A percentile compares a stretch with the other conserved stretches of the same genome.
Conservation (phyloP, 257 asterid species). For the Knoxia roxburghii region DNA sequence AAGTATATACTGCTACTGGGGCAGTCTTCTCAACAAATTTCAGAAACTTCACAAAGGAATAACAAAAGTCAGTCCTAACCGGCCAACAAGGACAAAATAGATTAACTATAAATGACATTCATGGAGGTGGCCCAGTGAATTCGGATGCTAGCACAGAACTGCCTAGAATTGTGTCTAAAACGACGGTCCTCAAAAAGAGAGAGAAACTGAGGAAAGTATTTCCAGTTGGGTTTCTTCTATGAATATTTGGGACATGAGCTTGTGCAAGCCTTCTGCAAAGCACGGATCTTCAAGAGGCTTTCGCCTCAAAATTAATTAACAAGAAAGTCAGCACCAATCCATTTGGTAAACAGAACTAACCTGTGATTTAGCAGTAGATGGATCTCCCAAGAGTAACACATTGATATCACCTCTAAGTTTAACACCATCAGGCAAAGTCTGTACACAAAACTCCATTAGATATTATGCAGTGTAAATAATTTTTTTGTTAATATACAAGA, state of each 20-base stretch:
- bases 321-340: too few species aligned
- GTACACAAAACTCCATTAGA: slow-evolving; percentile 20
- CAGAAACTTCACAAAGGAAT: slow-evolving; percentile 57
- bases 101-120: background rate
- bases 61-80: slow-evolving; percentile 4
- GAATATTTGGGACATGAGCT: background rate
- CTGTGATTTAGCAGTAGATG: slow-evolving; percentile 99
- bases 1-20: slow-evolving; percentile 91
- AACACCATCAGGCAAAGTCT: slow-evolving; percentile 95
- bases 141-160: background rate
- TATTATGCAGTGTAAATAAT: slow-evolving; percentile 8
- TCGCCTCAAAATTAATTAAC: background rate
- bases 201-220: background rate
- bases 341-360: slow-evolving; percentile 41
- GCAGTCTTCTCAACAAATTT: slow-evolving; percentile 99
- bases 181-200: background rate
- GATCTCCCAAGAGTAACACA: slow-evolving; percentile 95
- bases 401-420: slow-evolving; percentile 96
- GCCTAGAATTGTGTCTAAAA: too few species aligned
- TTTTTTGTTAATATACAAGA: slow-evolving; percentile 10
- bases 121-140: background rate
- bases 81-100: background rate
- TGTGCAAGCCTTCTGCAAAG: background rate
- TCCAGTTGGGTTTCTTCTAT: background rate
- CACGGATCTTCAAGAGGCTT: background rate